Percentiles rank a stretch among this genome's conserved stretches.
phyloP scores from a whole-genome alignment of 108 stramenopile genomes.

The Cyclotella sp. region DNA sequence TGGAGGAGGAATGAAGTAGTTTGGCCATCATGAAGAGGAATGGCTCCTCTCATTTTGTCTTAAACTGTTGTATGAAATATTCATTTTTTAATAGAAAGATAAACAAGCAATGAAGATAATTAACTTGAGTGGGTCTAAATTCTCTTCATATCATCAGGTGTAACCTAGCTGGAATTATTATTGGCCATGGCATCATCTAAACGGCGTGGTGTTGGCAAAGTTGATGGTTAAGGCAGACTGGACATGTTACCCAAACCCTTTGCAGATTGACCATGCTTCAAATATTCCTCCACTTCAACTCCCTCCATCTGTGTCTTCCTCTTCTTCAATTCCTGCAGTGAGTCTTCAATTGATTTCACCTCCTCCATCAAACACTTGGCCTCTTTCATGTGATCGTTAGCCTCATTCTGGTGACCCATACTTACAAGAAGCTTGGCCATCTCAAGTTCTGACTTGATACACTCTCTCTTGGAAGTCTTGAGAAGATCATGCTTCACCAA shows the following conservation, averaged over 20 bases:
- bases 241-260: not conserved
- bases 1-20: not conserved
- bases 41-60: not conserved
- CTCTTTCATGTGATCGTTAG: not conserved
- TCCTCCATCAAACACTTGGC: not conserved
- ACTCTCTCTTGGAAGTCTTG: not conserved
- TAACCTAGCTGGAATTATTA: not conserved
- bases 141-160: too few species aligned
- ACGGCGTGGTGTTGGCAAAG: not conserved
- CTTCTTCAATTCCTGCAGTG: not conserved
- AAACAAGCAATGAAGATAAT: too few species aligned
- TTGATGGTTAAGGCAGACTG: not conserved
- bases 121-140: too few species aligned
- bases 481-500: not conserved
- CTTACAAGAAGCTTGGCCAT: not conserved
- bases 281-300: not conserved
- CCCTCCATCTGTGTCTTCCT: not conserved
- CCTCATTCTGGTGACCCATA: not conserved
- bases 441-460: not conserved
- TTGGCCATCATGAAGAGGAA: slow-evolving; percentile 12
- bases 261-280: not conserved
- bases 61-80: not conserved
- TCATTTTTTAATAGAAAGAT: not conserved
- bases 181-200: not conserved
- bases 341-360: not conserved